These are phyloP conservation scores for Didymella sp. DNA, from an alignment of 2,329 filamentous ascomycete species.

Conservation along the genomic window DNA sequence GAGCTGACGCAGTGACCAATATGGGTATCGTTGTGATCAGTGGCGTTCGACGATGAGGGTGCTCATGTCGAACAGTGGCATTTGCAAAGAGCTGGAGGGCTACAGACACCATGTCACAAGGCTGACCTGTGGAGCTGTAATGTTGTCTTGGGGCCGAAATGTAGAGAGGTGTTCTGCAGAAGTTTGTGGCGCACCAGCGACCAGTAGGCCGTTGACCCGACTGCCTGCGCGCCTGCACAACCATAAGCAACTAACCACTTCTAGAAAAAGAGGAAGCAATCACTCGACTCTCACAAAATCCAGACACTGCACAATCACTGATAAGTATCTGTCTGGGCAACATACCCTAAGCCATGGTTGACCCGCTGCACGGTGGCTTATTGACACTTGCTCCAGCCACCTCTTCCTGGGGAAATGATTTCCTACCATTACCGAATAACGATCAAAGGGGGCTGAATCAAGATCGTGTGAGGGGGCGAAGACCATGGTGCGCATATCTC, in stretches of 20 bases:
- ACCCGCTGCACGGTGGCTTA: neutral
- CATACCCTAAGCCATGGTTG: neutral
- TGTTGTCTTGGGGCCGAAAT: neutral
- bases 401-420: neutral
- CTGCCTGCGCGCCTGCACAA: neutral
- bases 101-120: neutral
- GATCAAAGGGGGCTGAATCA: neutral
- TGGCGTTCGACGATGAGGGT: neutral
- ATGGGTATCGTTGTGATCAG: neutral
- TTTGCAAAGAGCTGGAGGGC: neutral
- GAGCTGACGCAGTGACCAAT: neutral
- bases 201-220: neutral
- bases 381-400: neutral
- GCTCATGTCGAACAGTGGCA: neutral
- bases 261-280: neutral
- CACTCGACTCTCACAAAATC: neutral
- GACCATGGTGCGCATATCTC: neutral
- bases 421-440: neutral
- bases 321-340: neutral
- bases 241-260: neutral
- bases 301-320: neutral
- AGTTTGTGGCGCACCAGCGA: neutral
- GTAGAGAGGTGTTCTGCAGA: neutral
- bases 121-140: neutral
- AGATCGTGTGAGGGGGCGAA: neutral